Evolutionary conservation across 768 basidiomycete genomes (phyloP), one percentile per base, ranked within the genome.

Genomic region (Auricularia sp.): DNA sequence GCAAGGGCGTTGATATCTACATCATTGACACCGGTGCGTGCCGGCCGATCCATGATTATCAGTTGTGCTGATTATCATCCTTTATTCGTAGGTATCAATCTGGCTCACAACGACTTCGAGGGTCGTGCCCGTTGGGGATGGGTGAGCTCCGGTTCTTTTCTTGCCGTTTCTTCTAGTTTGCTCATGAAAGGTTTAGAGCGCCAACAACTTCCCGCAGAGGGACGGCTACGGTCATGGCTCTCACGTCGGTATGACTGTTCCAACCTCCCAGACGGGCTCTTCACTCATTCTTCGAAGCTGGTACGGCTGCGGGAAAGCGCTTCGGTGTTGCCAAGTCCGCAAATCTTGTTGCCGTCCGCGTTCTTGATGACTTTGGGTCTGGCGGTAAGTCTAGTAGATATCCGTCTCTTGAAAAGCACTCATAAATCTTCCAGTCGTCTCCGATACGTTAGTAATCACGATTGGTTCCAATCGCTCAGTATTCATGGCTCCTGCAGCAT

Each of bases 251-350:
- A 51, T 6, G 47, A 13, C 14, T 8, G 47, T 51, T 18, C 18
- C 44, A 45, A 45, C 44, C 2, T 29, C 29, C 29, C 29, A 29
- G 29, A 29, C 2, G 29, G 18, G 44, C 18, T 11, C 18, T 2
- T 45, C 11, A 45, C 10, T 45, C 10, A 45, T 45, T 51, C 11
- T 51, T n/a, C 54, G 54, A 56, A 14, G 94, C 95, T 58, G 95
- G 95, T 63, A 99, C 95, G 33, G 95, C 98, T 69, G 97, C 88
- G n/a, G 94, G 92, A 3, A 77, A 79, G 71, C 90, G 87, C 76
- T 98, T 92, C 71, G 97, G 97, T 77, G 94, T 99, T 58, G 94
- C 97, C 62, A 98, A 99, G 86, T 82, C 82, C 67, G 96, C 94
- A 63, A 82, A 92, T 66, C 82, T 96, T 69, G 81, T 89, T 68